Percentiles rank a stretch among this genome's conserved stretches.
These are phyloP conservation scores for Trebouxiophyceae sp. DNA, from an alignment of 163 green algal species.

Conservation along the genomic window DNA sequence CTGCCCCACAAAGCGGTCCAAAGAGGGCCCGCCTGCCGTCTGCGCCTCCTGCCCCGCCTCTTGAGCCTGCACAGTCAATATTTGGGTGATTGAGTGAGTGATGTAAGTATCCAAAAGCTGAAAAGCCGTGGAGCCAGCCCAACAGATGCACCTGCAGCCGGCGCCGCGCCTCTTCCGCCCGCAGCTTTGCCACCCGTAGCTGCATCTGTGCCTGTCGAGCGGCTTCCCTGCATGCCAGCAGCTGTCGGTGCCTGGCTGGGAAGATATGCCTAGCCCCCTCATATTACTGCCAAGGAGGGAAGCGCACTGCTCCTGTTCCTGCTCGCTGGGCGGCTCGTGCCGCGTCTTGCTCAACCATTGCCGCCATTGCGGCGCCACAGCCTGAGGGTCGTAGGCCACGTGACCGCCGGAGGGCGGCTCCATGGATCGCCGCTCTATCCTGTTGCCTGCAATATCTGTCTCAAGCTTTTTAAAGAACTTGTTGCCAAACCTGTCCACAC, in stretches of 20 bases:
- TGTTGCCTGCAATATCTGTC: too few relatives aligned
- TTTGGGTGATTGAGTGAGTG: too few relatives aligned
- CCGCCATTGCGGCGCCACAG: neutral
- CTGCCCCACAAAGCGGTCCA: neutral
- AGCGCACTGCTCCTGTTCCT: neutral
- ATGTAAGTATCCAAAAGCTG: too few relatives aligned
- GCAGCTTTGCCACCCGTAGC: neutral
- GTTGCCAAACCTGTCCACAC: too few relatives aligned
- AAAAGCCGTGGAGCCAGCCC: too few relatives aligned
- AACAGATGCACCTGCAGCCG: neutral
- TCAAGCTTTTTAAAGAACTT: too few relatives aligned
- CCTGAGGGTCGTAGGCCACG: neutral
- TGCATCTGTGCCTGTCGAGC: neutral
- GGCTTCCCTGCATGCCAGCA: neutral
- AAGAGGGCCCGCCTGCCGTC: neutral
- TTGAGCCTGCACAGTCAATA: neutral
- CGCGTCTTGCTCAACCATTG: neutral
- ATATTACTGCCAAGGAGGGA: neutral
- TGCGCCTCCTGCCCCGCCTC: neutral
- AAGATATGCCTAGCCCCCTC: neutral
- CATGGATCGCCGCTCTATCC: neutral
- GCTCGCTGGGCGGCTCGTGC: neutral
- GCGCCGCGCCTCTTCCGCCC: neutral
- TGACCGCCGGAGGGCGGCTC: neutral
- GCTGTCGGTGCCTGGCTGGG: too few relatives aligned